A percentile compares a stretch with the other conserved stretches of the same genome.
phyloP scores from a whole-genome alignment of 208 protist species.

The Leishmania lainsoni region DNA sequence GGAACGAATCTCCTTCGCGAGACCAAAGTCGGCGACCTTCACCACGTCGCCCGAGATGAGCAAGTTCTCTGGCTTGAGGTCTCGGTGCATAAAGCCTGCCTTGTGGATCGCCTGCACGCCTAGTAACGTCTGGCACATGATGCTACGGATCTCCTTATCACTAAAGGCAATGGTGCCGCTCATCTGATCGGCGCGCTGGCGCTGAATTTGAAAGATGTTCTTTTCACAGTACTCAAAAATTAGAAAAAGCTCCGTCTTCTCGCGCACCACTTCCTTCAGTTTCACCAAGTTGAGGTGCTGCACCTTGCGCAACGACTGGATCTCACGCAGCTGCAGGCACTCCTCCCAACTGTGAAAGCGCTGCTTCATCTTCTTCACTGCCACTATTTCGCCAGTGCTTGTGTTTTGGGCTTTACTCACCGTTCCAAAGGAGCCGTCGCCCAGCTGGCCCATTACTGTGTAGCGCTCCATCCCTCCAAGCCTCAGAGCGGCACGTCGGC shows the following conservation, averaged over 20 bases:
- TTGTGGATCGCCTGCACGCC: slow-evolving; percentile 92
- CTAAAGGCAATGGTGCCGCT: slow-evolving; percentile 88
- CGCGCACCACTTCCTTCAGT: slow-evolving; percentile 97
- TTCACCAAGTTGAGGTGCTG: slow-evolving; percentile 98
- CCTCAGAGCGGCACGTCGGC: not conserved
- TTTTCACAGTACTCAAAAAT: slow-evolving; percentile 98
- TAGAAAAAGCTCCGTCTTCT: slow-evolving; percentile 97
- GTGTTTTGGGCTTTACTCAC: slow-evolving; percentile 95
- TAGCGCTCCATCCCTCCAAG: slow-evolving; percentile 92
- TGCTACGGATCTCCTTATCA: slow-evolving; percentile 94
- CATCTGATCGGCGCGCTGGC: slow-evolving; percentile 84
- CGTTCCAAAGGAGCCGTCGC: slow-evolving; percentile 97
- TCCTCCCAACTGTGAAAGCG: slow-evolving; percentile 98
- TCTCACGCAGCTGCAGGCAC: slow-evolving; percentile 96
- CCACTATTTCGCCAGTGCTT: slow-evolving; percentile 94
- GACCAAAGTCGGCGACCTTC: slow-evolving; percentile 98
- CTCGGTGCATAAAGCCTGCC: slow-evolving; percentile 93
- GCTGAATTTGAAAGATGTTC: slow-evolving; percentile 97
- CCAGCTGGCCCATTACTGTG: slow-evolving; percentile 93
- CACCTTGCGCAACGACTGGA: slow-evolving; percentile 96
- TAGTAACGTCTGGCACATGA: slow-evolving; percentile 92
- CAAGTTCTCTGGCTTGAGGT: slow-evolving; percentile 95
- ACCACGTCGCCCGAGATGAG: slow-evolving; percentile 87
- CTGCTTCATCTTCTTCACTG: slow-evolving; percentile 99
- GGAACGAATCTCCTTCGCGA: slow-evolving; percentile 95